A percentile compares a stretch with the other conserved stretches of the same genome.
These are phyloP conservation scores for Mortierella sp. DNA, from an alignment of 371 early-diverging fungal genomes.

Conservation along the genomic window DNA sequence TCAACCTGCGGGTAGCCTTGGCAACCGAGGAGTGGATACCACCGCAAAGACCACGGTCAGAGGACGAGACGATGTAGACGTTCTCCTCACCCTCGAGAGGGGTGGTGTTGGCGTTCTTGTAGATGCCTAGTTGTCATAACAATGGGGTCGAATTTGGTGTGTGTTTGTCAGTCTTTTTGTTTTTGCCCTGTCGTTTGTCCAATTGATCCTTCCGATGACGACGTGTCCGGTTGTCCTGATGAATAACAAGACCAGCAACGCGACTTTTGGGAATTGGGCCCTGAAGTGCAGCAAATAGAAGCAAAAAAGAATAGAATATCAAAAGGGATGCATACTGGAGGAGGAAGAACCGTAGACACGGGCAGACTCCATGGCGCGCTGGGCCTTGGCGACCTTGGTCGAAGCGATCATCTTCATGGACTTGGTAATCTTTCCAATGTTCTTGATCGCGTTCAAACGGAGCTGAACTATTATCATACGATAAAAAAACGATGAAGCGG, in stretches of 20 bases:
- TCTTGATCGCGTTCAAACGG: conserved; percentile 96
- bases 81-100: conserved; percentile 70
- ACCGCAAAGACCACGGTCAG: conserved; percentile 99
- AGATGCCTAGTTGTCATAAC: conserved; percentile 85
- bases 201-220: not conserved
- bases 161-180: too few relatives aligned
- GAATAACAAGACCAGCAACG: too few relatives aligned
- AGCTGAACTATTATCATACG: conserved; percentile 91
- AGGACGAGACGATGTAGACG: conserved; percentile 87
- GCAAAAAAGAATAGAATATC: not conserved
- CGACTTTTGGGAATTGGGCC: too few relatives aligned
- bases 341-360: conserved; percentile 89
- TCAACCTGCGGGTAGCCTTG: conserved; percentile 81
- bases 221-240: too few relatives aligned
- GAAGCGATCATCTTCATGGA: conserved; percentile 99
- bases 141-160: too few relatives aligned
- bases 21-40: conserved; percentile 98
- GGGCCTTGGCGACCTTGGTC: conserved; percentile 97
- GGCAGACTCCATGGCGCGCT: conserved; percentile 94
- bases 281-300: not conserved
- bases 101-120: conserved; percentile 82
- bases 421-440: conserved; percentile 99
- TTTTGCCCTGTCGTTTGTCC: too few relatives aligned
- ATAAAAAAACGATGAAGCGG: too few relatives aligned
- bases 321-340: conserved; percentile 67